Evolutionary conservation across 345 rosid genomes (phyloP).

Genomic region (Gossypium thurberi): DNA sequence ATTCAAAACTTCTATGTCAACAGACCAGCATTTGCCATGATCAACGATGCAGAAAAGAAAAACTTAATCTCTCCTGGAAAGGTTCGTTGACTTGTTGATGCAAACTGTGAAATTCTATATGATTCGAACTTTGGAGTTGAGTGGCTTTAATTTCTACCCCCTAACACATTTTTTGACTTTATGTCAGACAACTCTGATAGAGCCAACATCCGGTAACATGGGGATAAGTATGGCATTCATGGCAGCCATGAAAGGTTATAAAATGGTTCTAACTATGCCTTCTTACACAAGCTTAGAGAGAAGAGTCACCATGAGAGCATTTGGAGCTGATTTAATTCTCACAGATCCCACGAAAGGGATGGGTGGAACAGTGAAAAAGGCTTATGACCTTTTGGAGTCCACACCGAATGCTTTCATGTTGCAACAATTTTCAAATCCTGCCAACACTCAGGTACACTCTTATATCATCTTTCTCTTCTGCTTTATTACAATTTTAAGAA

Average conservation of each 20-base stretch:
- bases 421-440: slow-evolving; percentile 89
- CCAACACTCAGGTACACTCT: slow-evolving; percentile 58
- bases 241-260: slow-evolving; percentile 89
- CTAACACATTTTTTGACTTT: neutral
- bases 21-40: slow-evolving; percentile 84
- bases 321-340: slow-evolving; percentile 86
- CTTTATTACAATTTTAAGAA: neutral
- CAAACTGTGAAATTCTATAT: neutral
- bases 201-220: slow-evolving; percentile 97
- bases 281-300: slow-evolving; percentile 97
- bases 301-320: slow-evolving; percentile 89
- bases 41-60: slow-evolving; percentile 70
- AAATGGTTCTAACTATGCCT: slow-evolving; percentile 88
- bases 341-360: slow-evolving; percentile 96
- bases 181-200: slow-evolving; percentile 72
- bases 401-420: slow-evolving; percentile 79
- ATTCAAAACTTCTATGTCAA: neutral
- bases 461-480: neutral
- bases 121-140: neutral
- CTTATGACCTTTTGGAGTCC: slow-evolving; percentile 63
- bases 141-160: neutral
- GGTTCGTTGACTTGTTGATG: slow-evolving; percentile 25
- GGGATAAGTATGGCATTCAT: slow-evolving; percentile 95
- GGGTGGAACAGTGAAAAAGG: slow-evolving; percentile 97
- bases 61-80: slow-evolving; percentile 66